These are phyloP conservation scores for Eucommia ulmoides DNA, from an alignment of 257 asterid species.

Conservation along the genomic window DNA sequence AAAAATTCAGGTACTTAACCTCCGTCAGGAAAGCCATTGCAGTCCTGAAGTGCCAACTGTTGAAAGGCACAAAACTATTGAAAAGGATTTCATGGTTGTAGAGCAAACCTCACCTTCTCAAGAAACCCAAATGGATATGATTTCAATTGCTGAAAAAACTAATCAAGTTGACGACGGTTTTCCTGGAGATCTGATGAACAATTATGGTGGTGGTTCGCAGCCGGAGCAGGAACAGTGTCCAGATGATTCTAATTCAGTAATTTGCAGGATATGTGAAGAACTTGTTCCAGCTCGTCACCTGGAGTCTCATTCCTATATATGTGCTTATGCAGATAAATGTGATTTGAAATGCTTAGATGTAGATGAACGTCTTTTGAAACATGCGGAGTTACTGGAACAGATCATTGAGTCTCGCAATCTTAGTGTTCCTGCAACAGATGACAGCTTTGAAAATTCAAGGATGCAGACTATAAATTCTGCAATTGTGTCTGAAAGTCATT, in stretches of 20 bases:
- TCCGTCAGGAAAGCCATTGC: slow-evolving; percentile 23
- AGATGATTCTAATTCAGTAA: slow-evolving; percentile 58
- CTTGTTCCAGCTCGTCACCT: slow-evolving; percentile 61
- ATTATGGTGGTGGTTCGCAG: not conserved
- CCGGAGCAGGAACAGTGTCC: slow-evolving; percentile 34
- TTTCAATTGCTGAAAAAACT: slow-evolving; percentile 20
- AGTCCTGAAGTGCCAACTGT: slow-evolving; percentile 27
- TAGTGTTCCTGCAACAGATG: slow-evolving; percentile 34
- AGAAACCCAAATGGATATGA: slow-evolving; percentile 12
- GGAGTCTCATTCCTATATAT: slow-evolving; percentile 91
- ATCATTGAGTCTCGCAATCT: slow-evolving; percentile 52
- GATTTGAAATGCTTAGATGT: slow-evolving; percentile 55
- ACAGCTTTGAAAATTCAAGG: slow-evolving; percentile 46
- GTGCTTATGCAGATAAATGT: slow-evolving; percentile 93
- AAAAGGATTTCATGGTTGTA: slow-evolving; percentile 19
- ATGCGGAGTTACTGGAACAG: slow-evolving; percentile 79
- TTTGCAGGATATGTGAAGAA: slow-evolving; percentile 95
- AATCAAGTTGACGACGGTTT: slow-evolving; percentile 21
- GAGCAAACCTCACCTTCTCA: slow-evolving; percentile 23
- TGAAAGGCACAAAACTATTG: slow-evolving; percentile 15
- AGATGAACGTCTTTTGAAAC: slow-evolving; percentile 70
- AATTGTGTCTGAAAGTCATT: slow-evolving; percentile 36
- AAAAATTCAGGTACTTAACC: slow-evolving; percentile 18
- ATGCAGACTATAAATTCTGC: slow-evolving; percentile 29
- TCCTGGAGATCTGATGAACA: slow-evolving; percentile 26